phyloP scores from a whole-genome alignment of 306 rosid genomes.

The Sechiopsis laciniata region DNA sequence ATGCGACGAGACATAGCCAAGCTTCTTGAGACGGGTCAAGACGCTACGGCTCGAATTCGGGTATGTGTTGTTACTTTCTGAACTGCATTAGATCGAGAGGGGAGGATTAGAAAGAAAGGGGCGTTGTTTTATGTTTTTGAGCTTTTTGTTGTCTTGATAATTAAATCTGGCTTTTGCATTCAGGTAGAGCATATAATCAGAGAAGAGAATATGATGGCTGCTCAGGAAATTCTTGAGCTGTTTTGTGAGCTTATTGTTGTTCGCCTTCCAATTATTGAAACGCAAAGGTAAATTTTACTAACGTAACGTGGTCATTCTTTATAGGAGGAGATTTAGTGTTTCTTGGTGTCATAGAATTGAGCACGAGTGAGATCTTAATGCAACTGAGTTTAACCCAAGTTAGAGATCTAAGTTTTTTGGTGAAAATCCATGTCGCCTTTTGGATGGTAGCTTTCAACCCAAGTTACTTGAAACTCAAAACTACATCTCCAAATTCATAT shows the following conservation, averaged over 20 bases:
- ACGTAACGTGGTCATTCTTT: neutral
- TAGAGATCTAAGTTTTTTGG: neutral
- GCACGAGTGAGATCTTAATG: neutral
- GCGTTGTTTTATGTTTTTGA: neutral
- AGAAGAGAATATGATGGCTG: conserved; percentile 98
- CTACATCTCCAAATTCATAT: neutral
- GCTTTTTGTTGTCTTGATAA: neutral
- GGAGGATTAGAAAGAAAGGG: too few relatives aligned
- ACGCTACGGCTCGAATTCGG: conserved; percentile 96
- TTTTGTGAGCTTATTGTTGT: conserved; percentile 74
- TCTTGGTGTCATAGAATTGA: neutral
- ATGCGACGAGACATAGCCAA: conserved; percentile 95
- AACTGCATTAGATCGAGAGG: neutral
- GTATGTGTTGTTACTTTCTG: conserved; percentile 28
- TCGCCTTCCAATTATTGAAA: conserved; percentile 85
- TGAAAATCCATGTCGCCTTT: neutral
- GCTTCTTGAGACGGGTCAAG: conserved; percentile 97
- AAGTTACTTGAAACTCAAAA: conserved; percentile 3
- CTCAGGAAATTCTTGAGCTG: conserved; percentile 88
- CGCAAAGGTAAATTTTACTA: conserved; percentile 53
- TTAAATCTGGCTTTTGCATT: conserved; percentile 3
- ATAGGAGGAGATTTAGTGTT: neutral
- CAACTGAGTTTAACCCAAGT: neutral
- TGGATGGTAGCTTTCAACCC: neutral
- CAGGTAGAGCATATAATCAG: conserved; percentile 93